These are phyloP conservation scores for Plasmodiophora brassicae DNA, from an alignment of 208 protist genomes.

Conservation along the genomic window DNA sequence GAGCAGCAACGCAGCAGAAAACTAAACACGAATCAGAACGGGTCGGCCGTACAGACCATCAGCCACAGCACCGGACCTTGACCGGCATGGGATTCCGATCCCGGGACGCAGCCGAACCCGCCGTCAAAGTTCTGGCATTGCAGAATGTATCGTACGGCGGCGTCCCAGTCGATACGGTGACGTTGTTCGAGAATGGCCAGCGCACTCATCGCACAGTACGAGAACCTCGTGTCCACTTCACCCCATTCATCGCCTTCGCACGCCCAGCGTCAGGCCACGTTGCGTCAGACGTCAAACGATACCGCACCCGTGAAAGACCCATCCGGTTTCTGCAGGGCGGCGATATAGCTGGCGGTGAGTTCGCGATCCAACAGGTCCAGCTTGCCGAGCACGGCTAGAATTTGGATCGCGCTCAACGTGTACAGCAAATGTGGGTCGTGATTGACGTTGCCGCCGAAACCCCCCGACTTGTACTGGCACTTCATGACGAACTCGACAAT, in stretches of 20 bases:
- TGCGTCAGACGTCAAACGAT: neutral
- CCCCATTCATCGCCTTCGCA: conserved; percentile 54
- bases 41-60: neutral
- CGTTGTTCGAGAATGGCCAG: conserved; percentile 79
- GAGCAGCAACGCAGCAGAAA: conserved; percentile 91
- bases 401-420: conserved; percentile 92
- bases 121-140: conserved; percentile 97
- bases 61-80: conserved; percentile 58
- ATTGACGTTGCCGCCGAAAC: conserved; percentile 90
- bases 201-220: conserved; percentile 89
- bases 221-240: conserved; percentile 94
- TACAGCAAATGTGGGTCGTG: conserved; percentile 97
- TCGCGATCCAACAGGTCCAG: neutral
- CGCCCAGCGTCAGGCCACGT: too few relatives aligned
- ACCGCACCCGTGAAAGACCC: conserved; percentile 94
- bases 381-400: conserved; percentile 3
- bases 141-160: conserved; percentile 56
- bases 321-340: conserved; percentile 83
- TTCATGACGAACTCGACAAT: conserved; percentile 81
- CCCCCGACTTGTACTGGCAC: conserved; percentile 85
- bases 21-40: conserved; percentile 55
- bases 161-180: conserved; percentile 64
- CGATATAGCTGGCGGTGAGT: conserved; percentile 61
- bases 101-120: conserved; percentile 66
- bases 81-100: conserved; percentile 91